Conservation (phyloP, 306 rosid genomes). For the Rosa multiflora region DNA sequence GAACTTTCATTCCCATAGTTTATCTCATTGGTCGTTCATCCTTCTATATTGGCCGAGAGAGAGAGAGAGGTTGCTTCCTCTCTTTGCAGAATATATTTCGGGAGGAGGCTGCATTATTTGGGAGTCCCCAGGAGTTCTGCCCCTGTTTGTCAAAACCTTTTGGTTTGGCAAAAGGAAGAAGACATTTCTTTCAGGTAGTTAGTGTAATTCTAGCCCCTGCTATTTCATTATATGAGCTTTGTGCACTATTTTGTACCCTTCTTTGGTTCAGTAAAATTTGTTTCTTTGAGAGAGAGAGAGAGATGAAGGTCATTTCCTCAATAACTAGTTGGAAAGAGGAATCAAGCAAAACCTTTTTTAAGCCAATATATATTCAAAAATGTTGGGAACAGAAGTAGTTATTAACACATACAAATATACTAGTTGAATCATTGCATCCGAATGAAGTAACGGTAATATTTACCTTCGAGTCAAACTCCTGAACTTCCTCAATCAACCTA, state of each 20-base stretch:
- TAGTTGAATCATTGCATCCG: conserved; percentile 1
- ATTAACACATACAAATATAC: background rate
- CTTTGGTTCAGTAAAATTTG: background rate
- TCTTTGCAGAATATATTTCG: background rate
- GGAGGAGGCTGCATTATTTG: background rate
- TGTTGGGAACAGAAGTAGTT: conserved; percentile 1
- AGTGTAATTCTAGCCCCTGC: background rate
- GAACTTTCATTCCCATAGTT: background rate
- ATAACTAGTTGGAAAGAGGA: background rate
- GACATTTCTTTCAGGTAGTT: background rate
- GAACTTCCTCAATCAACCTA: conserved; percentile 80
- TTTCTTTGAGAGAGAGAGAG: background rate
- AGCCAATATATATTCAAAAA: background rate
- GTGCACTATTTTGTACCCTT: background rate
- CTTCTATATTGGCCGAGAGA: too few species aligned
- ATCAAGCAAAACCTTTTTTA: background rate
- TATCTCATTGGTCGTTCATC: too few species aligned
- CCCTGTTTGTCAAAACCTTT: background rate
- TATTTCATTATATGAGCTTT: background rate
- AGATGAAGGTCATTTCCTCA: background rate
- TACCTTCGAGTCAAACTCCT: conserved; percentile 98
- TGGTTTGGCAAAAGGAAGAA: background rate
- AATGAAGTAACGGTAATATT: conserved; percentile 22
- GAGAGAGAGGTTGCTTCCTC: background rate
- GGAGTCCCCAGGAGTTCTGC: background rate